Conservation (phyloP, 2,329 filamentous ascomycete genomes). For the Lecanicillium sp. region DNA sequence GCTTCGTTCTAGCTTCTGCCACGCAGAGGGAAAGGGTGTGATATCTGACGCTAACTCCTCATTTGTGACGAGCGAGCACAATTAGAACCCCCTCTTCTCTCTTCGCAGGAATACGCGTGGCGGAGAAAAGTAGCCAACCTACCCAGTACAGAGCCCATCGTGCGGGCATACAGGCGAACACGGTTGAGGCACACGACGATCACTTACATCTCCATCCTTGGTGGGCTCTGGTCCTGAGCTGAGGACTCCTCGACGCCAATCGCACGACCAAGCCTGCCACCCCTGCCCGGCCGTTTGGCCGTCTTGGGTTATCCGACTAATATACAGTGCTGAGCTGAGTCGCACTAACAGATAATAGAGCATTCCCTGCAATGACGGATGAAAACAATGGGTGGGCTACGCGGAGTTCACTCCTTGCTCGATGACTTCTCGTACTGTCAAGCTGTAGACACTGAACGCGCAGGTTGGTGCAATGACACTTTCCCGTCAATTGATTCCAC, state of each 20-base stretch:
- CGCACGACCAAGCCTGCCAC: neutral
- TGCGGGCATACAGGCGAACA: constrained; percentile 8
- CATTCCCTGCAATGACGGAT: constrained; percentile 7
- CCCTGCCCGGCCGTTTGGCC: constrained; percentile 5
- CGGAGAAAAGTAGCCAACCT: constrained; percentile 10
- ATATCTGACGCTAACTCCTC: constrained; percentile 8
- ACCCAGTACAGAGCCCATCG: constrained; percentile 3
- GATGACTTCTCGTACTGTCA: neutral
- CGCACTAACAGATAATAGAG: neutral
- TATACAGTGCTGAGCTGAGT: neutral
- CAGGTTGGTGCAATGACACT: neutral
- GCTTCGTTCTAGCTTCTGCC: neutral
- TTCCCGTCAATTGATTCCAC: neutral
- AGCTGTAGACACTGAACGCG: neutral
- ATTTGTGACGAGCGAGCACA: constrained; percentile 5
- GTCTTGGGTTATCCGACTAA: neutral
- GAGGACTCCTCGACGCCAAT: constrained; percentile 5
- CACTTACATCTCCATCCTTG: constrained; percentile 9
- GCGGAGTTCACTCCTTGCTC: neutral
- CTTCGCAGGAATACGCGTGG: neutral
- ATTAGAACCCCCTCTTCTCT: neutral
- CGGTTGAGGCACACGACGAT: constrained; percentile 11
- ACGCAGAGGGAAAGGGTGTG: neutral
- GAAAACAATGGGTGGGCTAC: neutral
- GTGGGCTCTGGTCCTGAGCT: constrained; percentile 9